phyloP scores from a whole-genome alignment of 805 yeast genomes.

The Kodamaea sagamina region DNA sequence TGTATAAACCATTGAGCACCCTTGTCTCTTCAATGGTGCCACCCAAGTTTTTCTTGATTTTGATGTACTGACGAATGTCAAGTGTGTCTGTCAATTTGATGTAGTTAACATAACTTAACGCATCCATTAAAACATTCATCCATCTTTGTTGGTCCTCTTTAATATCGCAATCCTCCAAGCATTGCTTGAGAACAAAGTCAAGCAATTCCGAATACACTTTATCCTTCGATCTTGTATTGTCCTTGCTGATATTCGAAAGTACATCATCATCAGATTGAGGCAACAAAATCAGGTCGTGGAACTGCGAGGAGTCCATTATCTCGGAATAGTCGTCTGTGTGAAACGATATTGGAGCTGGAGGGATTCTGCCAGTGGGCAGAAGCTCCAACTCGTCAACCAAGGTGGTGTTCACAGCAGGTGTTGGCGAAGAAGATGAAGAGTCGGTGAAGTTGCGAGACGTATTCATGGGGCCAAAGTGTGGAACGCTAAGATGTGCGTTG shows the following conservation, averaged over 20 bases:
- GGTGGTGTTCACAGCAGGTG: not conserved
- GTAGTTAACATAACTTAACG: slow-evolving; percentile 55
- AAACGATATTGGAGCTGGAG: not conserved
- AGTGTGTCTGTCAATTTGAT: slow-evolving; percentile 72
- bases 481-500: slow-evolving; percentile 2
- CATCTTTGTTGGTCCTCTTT: slow-evolving; percentile 52
- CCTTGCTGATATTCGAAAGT: slow-evolving; percentile 10
- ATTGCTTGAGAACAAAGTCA: slow-evolving; percentile 55
- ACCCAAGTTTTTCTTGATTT: slow-evolving; percentile 82
- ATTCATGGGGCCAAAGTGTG: not conserved
- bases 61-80: slow-evolving; percentile 86
- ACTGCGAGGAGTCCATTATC: slow-evolving; percentile 3
- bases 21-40: slow-evolving; percentile 57
- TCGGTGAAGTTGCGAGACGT: not conserved
- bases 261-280: slow-evolving; percentile 12
- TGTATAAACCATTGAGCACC: slow-evolving; percentile 75
- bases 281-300: slow-evolving; percentile 2
- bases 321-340: slow-evolving; percentile 3
- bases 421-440: slow-evolving; percentile 1
- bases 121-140: slow-evolving; percentile 52
- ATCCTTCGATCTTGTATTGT: slow-evolving; percentile 13
- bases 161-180: slow-evolving; percentile 61
- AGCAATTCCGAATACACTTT: slow-evolving; percentile 44
- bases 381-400: slow-evolving; percentile 1
- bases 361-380: slow-evolving; percentile 4